Evolutionary conservation across 768 basidiomycete species (phyloP), one percentile per base, ranked within the genome.

Genomic region (Lanmaoa pseudosensibilis): DNA sequence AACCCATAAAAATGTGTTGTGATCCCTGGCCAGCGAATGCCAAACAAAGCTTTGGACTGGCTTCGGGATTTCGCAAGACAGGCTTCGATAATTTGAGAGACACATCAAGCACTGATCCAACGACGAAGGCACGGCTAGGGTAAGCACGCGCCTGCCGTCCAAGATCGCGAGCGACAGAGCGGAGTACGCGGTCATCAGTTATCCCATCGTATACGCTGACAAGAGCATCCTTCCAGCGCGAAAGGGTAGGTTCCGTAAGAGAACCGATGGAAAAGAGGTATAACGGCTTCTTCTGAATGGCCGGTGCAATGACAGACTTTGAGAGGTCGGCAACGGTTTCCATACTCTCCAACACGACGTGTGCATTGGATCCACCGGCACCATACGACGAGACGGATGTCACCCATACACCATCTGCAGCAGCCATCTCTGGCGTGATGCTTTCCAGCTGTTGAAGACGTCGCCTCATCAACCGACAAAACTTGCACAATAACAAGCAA

Each of bases 21-120:
- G 73, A 71, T 5, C 74, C 74, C 52, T 74, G 73, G 12, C 73
- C 74, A 34, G 73, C 55, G 48, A 74, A 74, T 11, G 73, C 72
- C 43, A 71, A 59, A 27, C 74, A 72, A 9, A 73, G 61, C 50
- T 73, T 74, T 0, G 74, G 70, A 23, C 60, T 62, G n/a, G 43
- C 33, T 8, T 54, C 39, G 1, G 58, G 44, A 36, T 69, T 66
- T 19, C 66, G 64, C 48, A 73, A 55, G 34, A 65, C 58, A 27
- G 70, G 65, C 44, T 63, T 68, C 25, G 69, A 73, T 48, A 70
- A 72, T 46, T 67, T 72, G 52, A 68, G 56, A 18, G 61, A 59
- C 1, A 51, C 50, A 27, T 64, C 55, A 19, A 71, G 55, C 0
- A 64, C 50, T 5, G 66, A 60, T 7, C 64, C 69, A 6, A 71